phyloP scores from a whole-genome alignment of 2,329 filamentous ascomycete genomes.

The Chaetothyriales sp. region DNA sequence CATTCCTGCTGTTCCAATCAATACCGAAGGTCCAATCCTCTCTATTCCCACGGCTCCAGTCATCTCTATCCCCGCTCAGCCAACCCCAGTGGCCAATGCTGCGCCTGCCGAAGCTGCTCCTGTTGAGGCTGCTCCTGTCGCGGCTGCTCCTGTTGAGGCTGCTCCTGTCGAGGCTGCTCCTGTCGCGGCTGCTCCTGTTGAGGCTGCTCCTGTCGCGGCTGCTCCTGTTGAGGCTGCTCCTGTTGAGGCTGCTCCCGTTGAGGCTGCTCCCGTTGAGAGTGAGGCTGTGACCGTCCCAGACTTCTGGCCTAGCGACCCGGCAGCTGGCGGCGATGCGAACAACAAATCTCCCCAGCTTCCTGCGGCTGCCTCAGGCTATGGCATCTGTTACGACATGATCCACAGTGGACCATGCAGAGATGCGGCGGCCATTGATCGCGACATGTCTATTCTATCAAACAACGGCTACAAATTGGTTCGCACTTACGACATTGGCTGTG shows the following conservation, averaged over 20 bases:
- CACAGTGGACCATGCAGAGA: conserved; percentile 51
- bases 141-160: too few species aligned
- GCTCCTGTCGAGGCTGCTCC: too few species aligned
- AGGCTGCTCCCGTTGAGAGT: not conserved
- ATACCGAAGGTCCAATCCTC: not conserved
- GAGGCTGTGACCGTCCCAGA: not conserved
- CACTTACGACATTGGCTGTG: conserved; percentile 66
- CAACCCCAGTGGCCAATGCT: too few species aligned
- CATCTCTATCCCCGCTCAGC: not conserved
- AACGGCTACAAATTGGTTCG: conserved; percentile 49
- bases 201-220: too few species aligned
- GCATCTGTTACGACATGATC: conserved; percentile 46
- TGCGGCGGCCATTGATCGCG: conserved; percentile 44
- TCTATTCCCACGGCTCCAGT: too few species aligned
- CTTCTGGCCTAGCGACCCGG: not conserved
- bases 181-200: too few species aligned
- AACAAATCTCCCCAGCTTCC: not conserved
- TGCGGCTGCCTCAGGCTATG: conserved; percentile 23
- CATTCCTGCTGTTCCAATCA: too few species aligned
- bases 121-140: too few species aligned
- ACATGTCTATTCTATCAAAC: conserved; percentile 44
- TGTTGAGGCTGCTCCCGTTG: not conserved
- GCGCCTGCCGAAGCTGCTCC: too few species aligned
- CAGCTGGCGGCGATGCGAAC: not conserved
- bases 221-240: too few species aligned